A percentile compares a stretch with the other conserved stretches of the same genome.
phyloP scores from a whole-genome alignment of 2,329 filamentous ascomycete genomes.

The Neurospora sp. region DNA sequence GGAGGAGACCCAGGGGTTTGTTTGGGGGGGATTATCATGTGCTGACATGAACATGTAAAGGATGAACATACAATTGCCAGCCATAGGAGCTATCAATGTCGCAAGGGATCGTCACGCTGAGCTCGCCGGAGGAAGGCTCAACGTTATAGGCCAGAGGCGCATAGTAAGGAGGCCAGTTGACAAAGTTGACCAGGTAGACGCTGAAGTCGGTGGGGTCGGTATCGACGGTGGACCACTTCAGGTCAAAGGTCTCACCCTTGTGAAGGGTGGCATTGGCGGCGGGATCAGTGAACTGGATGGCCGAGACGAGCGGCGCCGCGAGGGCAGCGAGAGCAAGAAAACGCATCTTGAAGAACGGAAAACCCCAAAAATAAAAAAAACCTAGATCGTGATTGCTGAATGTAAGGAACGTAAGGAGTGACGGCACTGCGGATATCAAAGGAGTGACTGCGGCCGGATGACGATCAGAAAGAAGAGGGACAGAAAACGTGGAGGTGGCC shows the following conservation, averaged over 20 bases:
- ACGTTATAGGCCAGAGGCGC: conserved; percentile 26
- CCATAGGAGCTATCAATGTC: conserved; percentile 25
- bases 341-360: conserved; percentile 17
- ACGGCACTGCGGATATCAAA: background rate
- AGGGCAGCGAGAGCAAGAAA: conserved; percentile 20
- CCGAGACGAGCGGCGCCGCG: conserved; percentile 22
- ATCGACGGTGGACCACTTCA: conserved; percentile 29
- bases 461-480: background rate
- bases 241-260: conserved; percentile 24
- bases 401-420: background rate
- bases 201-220: conserved; percentile 29
- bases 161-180: conserved; percentile 32
- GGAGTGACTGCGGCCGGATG: background rate
- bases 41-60: background rate
- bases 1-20: background rate
- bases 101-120: conserved; percentile 29
- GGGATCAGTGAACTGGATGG: conserved; percentile 23
- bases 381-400: background rate
- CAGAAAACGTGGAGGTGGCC: background rate
- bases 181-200: conserved; percentile 34
- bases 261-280: conserved; percentile 25
- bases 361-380: no score
- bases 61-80: conserved; percentile 26
- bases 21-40: background rate
- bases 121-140: conserved; percentile 21